Base-by-base conservation (phyloP, 2,329 filamentous ascomycete species). In the Alternaria tenuissima region DNA sequence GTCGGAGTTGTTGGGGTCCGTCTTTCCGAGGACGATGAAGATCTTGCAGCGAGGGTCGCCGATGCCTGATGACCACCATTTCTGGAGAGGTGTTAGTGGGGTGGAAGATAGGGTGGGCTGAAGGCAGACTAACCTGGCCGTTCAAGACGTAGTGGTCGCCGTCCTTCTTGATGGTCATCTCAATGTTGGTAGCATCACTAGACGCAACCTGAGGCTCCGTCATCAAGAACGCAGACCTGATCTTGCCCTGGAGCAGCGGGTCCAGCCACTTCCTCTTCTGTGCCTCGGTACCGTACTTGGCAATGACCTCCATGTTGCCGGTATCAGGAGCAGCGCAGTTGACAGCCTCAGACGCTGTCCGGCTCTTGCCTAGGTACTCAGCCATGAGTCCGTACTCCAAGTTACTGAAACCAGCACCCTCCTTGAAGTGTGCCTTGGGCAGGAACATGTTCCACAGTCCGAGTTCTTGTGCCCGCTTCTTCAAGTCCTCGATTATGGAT, bases 401-500 rank as follows among this genome's bases (percentile, higher is more conserved):
- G 81, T 98, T 99, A 61, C 89, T 92, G 83, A 93, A 97, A 34
- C 95, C 95, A 24, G 94, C 93, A 1, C 93, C 96, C 82, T 97
- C 92, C 79, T 91, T 92, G 86, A 97, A 98, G 82, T 97, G 94
- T 72, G 90, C 93, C 83, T 91, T 94, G 66, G 95, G 92, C 69
- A 99, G 81, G 85, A 99, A 99, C 90, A 99, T 91, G 82, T 99
- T 99, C 95, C 95, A 99, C 46, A 99, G 85, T 1, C 94, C 95
- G 26, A 97, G 86, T 70, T 90, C 86, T 75, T 85, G 87, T 44
- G 94, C 95, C 79, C 93, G 91, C 66, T 81, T 83, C 86, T 98
- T 98, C 71, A 99, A 86, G 56, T 95, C 90, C 69, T 99, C 95
- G 63, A 99, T 87, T 71, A 98, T 85, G 42, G 85, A 78, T 1